Conservation (phyloP, 495 filamentous ascomycete species). For the Podospora australis region DNA sequence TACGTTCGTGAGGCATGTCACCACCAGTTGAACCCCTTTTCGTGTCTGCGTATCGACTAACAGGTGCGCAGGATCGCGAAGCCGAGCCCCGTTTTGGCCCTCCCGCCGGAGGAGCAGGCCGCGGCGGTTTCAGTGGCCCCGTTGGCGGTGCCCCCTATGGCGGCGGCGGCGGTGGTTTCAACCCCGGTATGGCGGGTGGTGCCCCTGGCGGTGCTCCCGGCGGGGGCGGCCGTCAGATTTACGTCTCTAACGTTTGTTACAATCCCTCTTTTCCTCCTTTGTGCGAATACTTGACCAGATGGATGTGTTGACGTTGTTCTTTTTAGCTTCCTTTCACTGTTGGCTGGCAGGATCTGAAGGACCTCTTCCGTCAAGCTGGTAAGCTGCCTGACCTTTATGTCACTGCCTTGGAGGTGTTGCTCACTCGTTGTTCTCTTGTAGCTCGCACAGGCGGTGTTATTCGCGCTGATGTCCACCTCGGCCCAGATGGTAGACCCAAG, state of each 20-base stretch:
- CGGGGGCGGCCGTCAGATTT: slow-evolving; percentile 73
- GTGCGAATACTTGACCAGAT: slow-evolving; percentile 13
- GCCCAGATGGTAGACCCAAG: slow-evolving; percentile 87
- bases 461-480: slow-evolving; percentile 91
- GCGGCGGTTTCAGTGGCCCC: slow-evolving; percentile 59
- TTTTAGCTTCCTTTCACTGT: slow-evolving; percentile 89
- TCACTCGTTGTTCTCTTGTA: slow-evolving; percentile 15
- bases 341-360: slow-evolving; percentile 98
- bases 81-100: slow-evolving; percentile 89
- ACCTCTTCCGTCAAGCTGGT: slow-evolving; percentile 98
- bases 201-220: slow-evolving; percentile 40
- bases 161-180: slow-evolving; percentile 33
- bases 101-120: slow-evolving; percentile 47
- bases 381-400: slow-evolving; percentile 34
- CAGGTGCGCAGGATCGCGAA: slow-evolving; percentile 68
- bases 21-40: not conserved
- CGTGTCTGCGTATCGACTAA: slow-evolving; percentile 5
- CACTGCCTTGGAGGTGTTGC: not conserved
- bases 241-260: slow-evolving; percentile 92
- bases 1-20: slow-evolving; percentile 90
- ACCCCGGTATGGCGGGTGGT: slow-evolving; percentile 39
- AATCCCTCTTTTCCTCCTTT: slow-evolving; percentile 23
- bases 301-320: slow-evolving; percentile 31
- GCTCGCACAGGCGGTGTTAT: slow-evolving; percentile 73
- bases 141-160: slow-evolving; percentile 36